Base-by-base conservation (phyloP, 257 asterid species). In the Rehmannia glutinosa region DNA sequence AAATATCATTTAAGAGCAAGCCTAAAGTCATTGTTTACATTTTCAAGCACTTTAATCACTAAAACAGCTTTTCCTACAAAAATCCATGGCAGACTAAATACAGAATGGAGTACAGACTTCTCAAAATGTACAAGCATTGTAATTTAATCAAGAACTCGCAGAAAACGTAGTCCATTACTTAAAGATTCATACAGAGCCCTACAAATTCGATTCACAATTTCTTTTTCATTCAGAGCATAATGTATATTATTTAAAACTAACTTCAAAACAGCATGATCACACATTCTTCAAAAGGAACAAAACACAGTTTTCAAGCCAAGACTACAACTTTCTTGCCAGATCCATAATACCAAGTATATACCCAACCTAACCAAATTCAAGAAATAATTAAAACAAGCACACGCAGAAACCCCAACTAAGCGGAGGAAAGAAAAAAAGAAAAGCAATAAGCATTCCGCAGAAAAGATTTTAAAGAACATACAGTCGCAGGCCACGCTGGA, bases 401-500 rank as follows among this genome's bases (percentile, higher is more conserved):
- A 28, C 17, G 27, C 47, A 35, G 6, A 7, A 72, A 13, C 57
- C 51, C 60, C 21, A 55, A 59, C 23, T 51, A 39, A 23, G 8
- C 28, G 23, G 7, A 13, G 12, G 16, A 25, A 53, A 46, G 8
- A 19, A n/a, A 58, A 72, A 24, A 0, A 1, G 11, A 32, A 2
- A 45, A 64, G 72, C 12, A 28, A 24, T 4, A 8, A 63, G 2
- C 8, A 16, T 19, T 25, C 15, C 17, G 25, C 30, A 39, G 25
- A 53, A 66, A 47, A 45, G 2, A 74, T 12, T 20, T 23, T 16
- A 24, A 32, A 50, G 1, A 8, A 52, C 86, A 38, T 81, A 91
- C 96, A 84, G 75, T 83, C 4, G 97, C 97, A 46, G 97, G 97
- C 97, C 97, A 91, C 8, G 97, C 90, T 36, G 93, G 95, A 72